Percentiles rank a stretch among this genome's conserved stretches.
phyloP scores from a whole-genome alignment of 2,329 filamentous ascomycete genomes.

The Colletotrichum sp. region DNA sequence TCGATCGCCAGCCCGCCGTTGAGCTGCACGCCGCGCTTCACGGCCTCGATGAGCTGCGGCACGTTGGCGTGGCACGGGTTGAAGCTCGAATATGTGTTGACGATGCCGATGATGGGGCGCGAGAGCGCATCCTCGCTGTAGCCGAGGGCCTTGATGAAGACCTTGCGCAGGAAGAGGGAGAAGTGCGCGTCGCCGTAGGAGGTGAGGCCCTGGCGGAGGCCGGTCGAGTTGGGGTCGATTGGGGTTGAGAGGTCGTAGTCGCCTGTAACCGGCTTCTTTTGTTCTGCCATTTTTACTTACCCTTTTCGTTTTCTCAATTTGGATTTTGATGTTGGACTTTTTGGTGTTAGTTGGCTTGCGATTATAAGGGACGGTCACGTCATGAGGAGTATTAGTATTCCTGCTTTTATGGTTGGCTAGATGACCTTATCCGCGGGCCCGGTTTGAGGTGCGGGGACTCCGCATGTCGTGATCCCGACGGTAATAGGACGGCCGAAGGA shows the following conservation, averaged over 20 bases:
- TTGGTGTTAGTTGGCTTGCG: background rate
- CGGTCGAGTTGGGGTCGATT: slow-evolving; percentile 51
- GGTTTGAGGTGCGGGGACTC: slow-evolving; percentile 4
- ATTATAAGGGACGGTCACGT: background rate
- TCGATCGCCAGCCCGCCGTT: slow-evolving; percentile 72
- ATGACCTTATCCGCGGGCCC: background rate
- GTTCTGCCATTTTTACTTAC: background rate
- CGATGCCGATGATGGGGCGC: slow-evolving; percentile 74
- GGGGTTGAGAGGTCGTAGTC: slow-evolving; percentile 68
- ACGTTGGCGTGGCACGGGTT: slow-evolving; percentile 79
- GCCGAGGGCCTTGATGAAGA: slow-evolving; percentile 78
- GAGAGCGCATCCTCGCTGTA: slow-evolving; percentile 76
- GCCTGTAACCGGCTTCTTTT: slow-evolving; percentile 30
- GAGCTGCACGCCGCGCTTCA: slow-evolving; percentile 71
- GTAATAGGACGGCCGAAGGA: slow-evolving; percentile 1
- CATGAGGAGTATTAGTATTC: background rate
- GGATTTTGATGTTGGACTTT: background rate
- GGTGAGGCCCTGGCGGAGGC: slow-evolving; percentile 68
- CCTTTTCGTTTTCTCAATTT: background rate
- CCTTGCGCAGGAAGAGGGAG: slow-evolving; percentile 75
- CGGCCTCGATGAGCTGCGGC: slow-evolving; percentile 73
- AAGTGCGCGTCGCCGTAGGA: slow-evolving; percentile 79
- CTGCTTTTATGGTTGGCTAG: slow-evolving; percentile 7
- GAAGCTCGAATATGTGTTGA: slow-evolving; percentile 75
- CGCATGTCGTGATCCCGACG: slow-evolving; percentile 19